These are phyloP conservation scores for Purpureocillium takamizusanense DNA, from an alignment of 2,329 filamentous ascomycete genomes.

Conservation along the genomic window DNA sequence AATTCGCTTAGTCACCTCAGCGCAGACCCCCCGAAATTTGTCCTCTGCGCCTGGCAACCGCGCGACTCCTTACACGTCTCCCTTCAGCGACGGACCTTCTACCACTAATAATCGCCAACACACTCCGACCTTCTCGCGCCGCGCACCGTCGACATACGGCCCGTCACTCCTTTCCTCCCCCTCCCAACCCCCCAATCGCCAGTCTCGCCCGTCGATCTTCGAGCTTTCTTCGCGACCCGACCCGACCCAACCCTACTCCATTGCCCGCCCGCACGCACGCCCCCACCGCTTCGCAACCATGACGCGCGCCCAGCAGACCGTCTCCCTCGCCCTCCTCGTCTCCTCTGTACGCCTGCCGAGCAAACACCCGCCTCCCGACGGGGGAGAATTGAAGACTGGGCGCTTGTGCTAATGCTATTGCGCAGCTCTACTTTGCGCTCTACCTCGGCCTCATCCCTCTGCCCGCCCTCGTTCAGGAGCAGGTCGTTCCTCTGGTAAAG, in stretches of 20 bases:
- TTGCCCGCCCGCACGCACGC: too few relatives aligned
- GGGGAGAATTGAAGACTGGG: slow-evolving; percentile 4
- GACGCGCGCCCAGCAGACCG: slow-evolving; percentile 90
- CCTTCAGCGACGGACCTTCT: background rate
- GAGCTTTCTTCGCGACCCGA: background rate
- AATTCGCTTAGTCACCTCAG: too few relatives aligned
- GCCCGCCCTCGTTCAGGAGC: slow-evolving; percentile 65
- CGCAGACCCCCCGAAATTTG: background rate
- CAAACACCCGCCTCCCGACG: slow-evolving; percentile 7
- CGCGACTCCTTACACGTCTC: slow-evolving; percentile 5
- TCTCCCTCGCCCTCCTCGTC: slow-evolving; percentile 78
- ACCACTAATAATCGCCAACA: too few relatives aligned
- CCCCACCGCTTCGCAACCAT: slow-evolving; percentile 43
- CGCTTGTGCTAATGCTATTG: background rate
- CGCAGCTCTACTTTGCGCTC: slow-evolving; percentile 82
- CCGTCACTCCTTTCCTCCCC: slow-evolving; percentile 6
- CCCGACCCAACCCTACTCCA: too few relatives aligned
- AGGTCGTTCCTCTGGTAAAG: slow-evolving; percentile 79
- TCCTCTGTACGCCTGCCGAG: slow-evolving; percentile 60
- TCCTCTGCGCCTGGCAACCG: slow-evolving; percentile 1
- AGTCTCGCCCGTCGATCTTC: background rate
- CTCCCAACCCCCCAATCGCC: too few relatives aligned
- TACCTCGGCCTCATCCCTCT: slow-evolving; percentile 79
- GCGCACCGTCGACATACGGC: slow-evolving; percentile 5
- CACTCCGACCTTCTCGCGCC: background rate